Evolutionary conservation across 495 filamentous ascomycete genomes (phyloP).

Genomic region (Xylaria grammica): DNA sequence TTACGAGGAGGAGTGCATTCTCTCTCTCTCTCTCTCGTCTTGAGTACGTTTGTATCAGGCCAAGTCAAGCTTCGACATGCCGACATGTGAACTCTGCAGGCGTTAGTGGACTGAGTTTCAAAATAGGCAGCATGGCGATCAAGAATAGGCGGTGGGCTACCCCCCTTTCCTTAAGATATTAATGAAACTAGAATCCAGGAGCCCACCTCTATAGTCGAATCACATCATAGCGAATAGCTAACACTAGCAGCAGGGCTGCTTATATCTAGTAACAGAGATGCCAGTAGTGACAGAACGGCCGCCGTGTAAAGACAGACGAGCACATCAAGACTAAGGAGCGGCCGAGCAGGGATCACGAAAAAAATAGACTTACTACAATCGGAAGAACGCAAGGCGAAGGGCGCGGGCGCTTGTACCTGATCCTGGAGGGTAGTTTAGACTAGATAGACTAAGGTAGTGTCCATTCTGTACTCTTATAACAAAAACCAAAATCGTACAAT

Average conservation of each 20-base stretch:
- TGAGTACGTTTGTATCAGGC: too few relatives aligned
- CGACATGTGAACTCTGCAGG: too few relatives aligned
- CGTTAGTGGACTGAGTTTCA: too few relatives aligned
- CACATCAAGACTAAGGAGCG: not conserved
- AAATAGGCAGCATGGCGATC: too few relatives aligned
- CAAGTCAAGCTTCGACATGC: too few relatives aligned
- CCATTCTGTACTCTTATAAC: too few relatives aligned
- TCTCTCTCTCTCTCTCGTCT: too few relatives aligned
- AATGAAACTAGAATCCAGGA: not conserved
- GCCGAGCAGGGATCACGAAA: not conserved
- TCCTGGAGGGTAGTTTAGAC: not conserved
- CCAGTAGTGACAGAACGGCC: not conserved
- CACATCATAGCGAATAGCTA: conserved; percentile 2
- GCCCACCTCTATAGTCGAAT: conserved; percentile 3
- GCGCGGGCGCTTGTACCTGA: conserved; percentile 3
- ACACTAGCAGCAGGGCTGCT: not conserved
- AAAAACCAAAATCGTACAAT: too few relatives aligned
- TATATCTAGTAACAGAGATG: not conserved
- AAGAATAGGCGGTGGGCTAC: too few relatives aligned
- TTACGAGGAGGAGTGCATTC: too few relatives aligned
- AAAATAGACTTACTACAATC: not conserved
- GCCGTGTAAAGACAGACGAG: not conserved
- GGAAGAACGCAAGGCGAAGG: not conserved
- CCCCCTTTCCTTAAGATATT: too few relatives aligned
- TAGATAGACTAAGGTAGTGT: too few relatives aligned